A percentile compares a stretch with the other conserved stretches of the same genome.
phyloP scores from a whole-genome alignment of 2,329 filamentous ascomycete genomes.

The Pestalotiopsis sp. region DNA sequence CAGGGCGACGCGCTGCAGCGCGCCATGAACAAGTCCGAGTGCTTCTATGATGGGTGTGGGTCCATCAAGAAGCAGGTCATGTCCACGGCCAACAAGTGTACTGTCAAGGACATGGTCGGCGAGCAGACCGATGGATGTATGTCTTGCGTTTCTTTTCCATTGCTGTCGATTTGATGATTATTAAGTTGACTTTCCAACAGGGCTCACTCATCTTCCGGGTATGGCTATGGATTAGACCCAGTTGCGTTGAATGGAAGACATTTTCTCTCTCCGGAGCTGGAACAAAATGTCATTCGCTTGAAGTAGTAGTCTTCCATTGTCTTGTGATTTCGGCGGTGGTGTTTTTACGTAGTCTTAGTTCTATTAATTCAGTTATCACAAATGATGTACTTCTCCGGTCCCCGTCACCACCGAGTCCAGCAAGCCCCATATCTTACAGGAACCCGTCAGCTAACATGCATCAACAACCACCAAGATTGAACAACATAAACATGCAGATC shows the following conservation, averaged over 20 bases:
- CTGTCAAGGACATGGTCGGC: conserved; percentile 30
- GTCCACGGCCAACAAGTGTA: conserved; percentile 31
- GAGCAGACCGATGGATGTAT: conserved; percentile 35
- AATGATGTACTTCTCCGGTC: too few species aligned
- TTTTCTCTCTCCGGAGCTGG: neutral
- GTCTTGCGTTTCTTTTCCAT: conserved; percentile 16
- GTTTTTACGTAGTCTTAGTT: too few species aligned
- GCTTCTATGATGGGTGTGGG: conserved; percentile 33
- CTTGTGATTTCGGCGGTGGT: neutral
- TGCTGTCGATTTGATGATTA: conserved; percentile 34
- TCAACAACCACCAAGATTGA: too few species aligned
- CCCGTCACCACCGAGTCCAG: too few species aligned
- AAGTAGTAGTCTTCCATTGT: neutral
- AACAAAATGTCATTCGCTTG: neutral
- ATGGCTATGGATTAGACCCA: neutral
- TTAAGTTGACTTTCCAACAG: conserved; percentile 24
- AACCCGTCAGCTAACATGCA: too few species aligned
- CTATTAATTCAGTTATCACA: too few species aligned
- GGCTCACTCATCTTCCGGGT: conserved; percentile 6
- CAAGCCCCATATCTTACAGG: too few species aligned
- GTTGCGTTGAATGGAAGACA: neutral
- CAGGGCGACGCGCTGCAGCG: conserved; percentile 39
- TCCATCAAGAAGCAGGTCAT: conserved; percentile 35
- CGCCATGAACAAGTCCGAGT: conserved; percentile 39
- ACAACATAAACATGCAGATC: too few species aligned